Evolutionary conservation across 2,329 filamentous ascomycete genomes (phyloP).

Genomic region (Xylaria sp.): DNA sequence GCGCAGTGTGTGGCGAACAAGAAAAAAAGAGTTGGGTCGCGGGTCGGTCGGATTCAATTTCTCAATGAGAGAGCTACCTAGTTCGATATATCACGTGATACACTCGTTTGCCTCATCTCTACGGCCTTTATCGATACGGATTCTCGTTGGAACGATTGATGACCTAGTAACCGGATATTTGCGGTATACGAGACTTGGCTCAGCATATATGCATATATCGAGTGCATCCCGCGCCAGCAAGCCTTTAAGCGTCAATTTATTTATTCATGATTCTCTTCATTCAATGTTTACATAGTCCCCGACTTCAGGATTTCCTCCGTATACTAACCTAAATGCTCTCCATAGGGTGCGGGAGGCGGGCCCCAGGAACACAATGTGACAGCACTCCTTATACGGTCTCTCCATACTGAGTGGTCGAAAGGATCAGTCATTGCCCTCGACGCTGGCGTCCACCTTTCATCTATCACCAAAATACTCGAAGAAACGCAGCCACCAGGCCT

Average conservation of each 20-base stretch:
- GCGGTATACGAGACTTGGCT: slow-evolving; percentile 15
- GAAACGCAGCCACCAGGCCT: slow-evolving; percentile 57
- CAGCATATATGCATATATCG: neutral
- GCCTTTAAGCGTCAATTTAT: too few species aligned
- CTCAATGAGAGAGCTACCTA: neutral
- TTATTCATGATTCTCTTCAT: neutral
- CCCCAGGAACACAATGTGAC: slow-evolving; percentile 92
- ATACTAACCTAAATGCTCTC: slow-evolving; percentile 20
- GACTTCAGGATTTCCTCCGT: neutral
- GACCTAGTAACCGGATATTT: slow-evolving; percentile 38
- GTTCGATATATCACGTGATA: slow-evolving; percentile 42
- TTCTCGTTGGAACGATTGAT: slow-evolving; percentile 31
- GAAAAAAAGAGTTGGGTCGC: slow-evolving; percentile 11
- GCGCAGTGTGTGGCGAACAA: neutral
- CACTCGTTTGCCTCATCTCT: slow-evolving; percentile 32
- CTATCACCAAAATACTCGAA: slow-evolving; percentile 83
- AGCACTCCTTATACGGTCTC: slow-evolving; percentile 86
- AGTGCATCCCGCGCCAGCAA: neutral
- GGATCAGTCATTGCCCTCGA: slow-evolving; percentile 92
- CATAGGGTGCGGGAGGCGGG: slow-evolving; percentile 86
- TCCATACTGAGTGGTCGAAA: slow-evolving; percentile 80
- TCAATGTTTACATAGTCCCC: neutral
- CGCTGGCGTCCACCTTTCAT: slow-evolving; percentile 87
- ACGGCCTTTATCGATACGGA: slow-evolving; percentile 34
- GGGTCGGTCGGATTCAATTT: neutral